A percentile compares a stretch with the other conserved stretches of the same genome.
Conservation (phyloP, 768 basidiomycete genomes). For the Fomitopsis pulvina region DNA sequence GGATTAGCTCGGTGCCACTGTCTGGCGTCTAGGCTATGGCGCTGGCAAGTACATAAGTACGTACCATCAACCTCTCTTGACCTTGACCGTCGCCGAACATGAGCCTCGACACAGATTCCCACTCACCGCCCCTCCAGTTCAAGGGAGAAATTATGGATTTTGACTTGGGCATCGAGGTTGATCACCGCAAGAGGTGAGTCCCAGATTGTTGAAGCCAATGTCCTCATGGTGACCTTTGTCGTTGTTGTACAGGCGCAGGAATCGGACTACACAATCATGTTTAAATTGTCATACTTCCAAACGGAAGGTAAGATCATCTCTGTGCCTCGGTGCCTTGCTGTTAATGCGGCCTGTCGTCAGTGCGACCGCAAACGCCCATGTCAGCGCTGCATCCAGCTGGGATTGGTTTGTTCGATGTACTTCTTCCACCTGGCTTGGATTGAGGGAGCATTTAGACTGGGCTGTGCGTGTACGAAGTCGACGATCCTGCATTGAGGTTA, state of each 20-base stretch:
- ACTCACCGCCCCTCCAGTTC: conserved; percentile 40
- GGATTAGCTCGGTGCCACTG: conserved; percentile 9
- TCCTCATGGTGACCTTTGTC: conserved; percentile 57
- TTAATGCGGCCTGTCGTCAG: conserved; percentile 30
- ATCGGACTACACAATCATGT: conserved; percentile 85
- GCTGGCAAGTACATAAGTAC: conserved; percentile 15
- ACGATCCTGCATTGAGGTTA: conserved; percentile 77
- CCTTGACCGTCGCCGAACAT: conserved; percentile 15
- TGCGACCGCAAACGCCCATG: conserved; percentile 92
- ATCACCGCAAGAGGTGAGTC: conserved; percentile 25
- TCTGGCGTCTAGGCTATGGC: conserved; percentile 11
- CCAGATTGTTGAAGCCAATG: conserved; percentile 4
- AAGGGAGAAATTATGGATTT: conserved; percentile 77
- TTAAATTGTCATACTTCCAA: conserved; percentile 92
- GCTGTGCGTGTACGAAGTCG: conserved; percentile 92
- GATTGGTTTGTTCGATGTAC: conserved; percentile 45
- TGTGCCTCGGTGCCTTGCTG: conserved; percentile 6
- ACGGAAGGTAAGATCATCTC: conserved; percentile 57
- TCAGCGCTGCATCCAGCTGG: conserved; percentile 84
- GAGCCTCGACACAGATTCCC: conserved; percentile 11
- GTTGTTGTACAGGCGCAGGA: conserved; percentile 58
- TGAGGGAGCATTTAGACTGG: conserved; percentile 57
- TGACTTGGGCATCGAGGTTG: conserved; percentile 33
- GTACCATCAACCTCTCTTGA: conserved; percentile 12
- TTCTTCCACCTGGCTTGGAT: background rate